A percentile compares a stretch with the other conserved stretches of the same genome.
phyloP scores from a whole-genome alignment of 2,329 filamentous ascomycete genomes.

The Pseudogymnoascus sp. region DNA sequence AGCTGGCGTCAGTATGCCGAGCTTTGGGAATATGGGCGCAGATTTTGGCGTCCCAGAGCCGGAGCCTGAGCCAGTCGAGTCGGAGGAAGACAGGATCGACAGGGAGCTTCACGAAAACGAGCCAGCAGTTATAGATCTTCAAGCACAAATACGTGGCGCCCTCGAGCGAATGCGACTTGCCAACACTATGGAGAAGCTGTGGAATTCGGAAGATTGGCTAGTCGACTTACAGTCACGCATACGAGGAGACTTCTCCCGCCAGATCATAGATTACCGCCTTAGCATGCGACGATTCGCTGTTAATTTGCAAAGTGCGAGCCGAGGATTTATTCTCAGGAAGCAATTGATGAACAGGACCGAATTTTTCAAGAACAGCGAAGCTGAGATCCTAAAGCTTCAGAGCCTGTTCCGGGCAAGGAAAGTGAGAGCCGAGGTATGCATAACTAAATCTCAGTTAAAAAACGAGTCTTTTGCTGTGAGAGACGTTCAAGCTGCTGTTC shows the following conservation, averaged over 20 bases:
- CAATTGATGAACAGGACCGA: slow-evolving; percentile 53
- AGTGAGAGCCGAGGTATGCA: slow-evolving; percentile 49
- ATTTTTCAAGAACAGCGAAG: slow-evolving; percentile 62
- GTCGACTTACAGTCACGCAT: slow-evolving; percentile 79
- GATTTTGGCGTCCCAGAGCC: slow-evolving; percentile 80
- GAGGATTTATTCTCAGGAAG: slow-evolving; percentile 67
- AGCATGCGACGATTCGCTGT: slow-evolving; percentile 76
- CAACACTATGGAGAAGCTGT: slow-evolving; percentile 76
- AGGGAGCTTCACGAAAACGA: slow-evolving; percentile 75
- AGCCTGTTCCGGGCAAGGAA: slow-evolving; percentile 68
- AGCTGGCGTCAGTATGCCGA: slow-evolving; percentile 90
- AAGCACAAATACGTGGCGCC: slow-evolving; percentile 79
- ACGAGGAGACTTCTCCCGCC: slow-evolving; percentile 77
- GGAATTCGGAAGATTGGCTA: slow-evolving; percentile 73
- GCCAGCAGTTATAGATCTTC: slow-evolving; percentile 64
- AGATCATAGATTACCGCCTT: slow-evolving; percentile 72
- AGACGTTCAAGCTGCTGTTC: slow-evolving; percentile 56
- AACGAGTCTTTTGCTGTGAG: slow-evolving; percentile 55
- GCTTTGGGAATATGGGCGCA: slow-evolving; percentile 93
- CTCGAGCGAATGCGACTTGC: slow-evolving; percentile 69
- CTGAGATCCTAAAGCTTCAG: slow-evolving; percentile 70
- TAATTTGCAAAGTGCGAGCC: slow-evolving; percentile 67
- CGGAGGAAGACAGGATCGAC: slow-evolving; percentile 80
- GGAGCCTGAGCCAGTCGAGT: slow-evolving; percentile 64
- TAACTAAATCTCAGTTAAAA: slow-evolving; percentile 50